phyloP scores from a whole-genome alignment of 805 yeast genomes.

The Sugiyamaella qingdaonensis region DNA sequence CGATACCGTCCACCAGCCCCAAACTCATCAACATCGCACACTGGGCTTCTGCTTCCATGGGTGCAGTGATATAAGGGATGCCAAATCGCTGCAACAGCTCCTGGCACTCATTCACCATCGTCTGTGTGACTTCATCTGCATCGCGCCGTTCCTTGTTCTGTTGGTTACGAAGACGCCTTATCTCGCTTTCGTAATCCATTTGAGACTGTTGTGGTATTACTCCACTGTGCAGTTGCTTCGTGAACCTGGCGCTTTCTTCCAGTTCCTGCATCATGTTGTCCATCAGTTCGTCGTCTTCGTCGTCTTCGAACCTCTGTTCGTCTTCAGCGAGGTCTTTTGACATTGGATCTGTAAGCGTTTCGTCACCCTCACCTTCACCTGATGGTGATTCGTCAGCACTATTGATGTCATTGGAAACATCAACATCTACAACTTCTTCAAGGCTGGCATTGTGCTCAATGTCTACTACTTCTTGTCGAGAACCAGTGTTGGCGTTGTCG shows the following conservation, averaged over 20 bases:
- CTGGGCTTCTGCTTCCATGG: slow-evolving; percentile 99
- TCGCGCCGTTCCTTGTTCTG: slow-evolving; percentile 71
- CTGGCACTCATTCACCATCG: slow-evolving; percentile 87
- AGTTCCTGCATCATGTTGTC: slow-evolving; percentile 67
- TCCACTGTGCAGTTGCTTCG: slow-evolving; percentile 36
- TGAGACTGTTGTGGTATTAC: slow-evolving; percentile 3
- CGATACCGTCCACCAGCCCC: slow-evolving; percentile 84
- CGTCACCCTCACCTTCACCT: slow-evolving; percentile 5
- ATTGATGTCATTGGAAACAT: too few species aligned
- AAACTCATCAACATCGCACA: slow-evolving; percentile 76
- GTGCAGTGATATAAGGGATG: slow-evolving; percentile 91
- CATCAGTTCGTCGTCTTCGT: slow-evolving; percentile 67
- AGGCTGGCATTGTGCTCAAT: too few species aligned
- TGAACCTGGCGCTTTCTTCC: slow-evolving; percentile 64
- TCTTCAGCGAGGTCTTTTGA: slow-evolving; percentile 26
- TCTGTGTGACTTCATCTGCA: slow-evolving; percentile 82
- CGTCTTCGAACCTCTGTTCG: slow-evolving; percentile 42
- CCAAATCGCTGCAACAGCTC: slow-evolving; percentile 84
- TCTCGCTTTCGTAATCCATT: slow-evolving; percentile 18
- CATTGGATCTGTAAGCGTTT: slow-evolving; percentile 8
- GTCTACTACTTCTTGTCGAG: too few species aligned
- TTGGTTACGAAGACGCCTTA: slow-evolving; percentile 51
- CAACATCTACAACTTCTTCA: too few species aligned
- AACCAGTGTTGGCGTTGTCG: too few species aligned
- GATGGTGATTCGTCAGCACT: too few species aligned